These are phyloP conservation scores for Claviceps purpurea DNA, from an alignment of 2,329 filamentous ascomycete genomes.

Conservation along the genomic window DNA sequence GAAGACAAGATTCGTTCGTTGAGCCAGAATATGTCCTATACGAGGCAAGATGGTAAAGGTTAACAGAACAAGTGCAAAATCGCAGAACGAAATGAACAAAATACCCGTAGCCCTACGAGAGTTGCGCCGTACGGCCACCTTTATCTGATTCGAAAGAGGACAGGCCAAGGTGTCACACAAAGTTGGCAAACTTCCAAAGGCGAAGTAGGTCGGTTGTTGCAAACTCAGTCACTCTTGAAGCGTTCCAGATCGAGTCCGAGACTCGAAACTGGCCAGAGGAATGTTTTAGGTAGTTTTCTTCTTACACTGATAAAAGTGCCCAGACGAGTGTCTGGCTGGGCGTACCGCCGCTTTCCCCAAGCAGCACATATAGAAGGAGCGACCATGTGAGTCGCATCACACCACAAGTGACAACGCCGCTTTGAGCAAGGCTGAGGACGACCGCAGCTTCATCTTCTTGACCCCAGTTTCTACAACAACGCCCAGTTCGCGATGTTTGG, in stretches of 20 bases:
- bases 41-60: neutral
- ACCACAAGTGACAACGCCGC: no score
- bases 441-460: no score
- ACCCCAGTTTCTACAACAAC: neutral
- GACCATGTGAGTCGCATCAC: neutral
- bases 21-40: neutral
- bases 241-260: neutral
- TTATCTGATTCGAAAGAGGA: neutral
- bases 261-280: neutral
- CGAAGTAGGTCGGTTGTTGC: neutral
- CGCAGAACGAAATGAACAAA: neutral
- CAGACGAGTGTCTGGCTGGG: neutral
- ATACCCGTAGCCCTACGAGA: neutral
- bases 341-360: neutral
- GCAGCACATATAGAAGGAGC: neutral
- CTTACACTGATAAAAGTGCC: neutral
- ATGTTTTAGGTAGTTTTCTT: no score
- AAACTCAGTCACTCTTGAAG: neutral
- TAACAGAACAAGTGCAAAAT: neutral
- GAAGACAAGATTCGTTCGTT: neutral
- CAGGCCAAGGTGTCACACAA: neutral
- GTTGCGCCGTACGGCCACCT: neutral
- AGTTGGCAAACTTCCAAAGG: neutral
- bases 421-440: no score
- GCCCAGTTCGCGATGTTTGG: neutral